Base-by-base conservation (phyloP, 2,329 filamentous ascomycete genomes). In the Colletotrichum truncatum region DNA sequence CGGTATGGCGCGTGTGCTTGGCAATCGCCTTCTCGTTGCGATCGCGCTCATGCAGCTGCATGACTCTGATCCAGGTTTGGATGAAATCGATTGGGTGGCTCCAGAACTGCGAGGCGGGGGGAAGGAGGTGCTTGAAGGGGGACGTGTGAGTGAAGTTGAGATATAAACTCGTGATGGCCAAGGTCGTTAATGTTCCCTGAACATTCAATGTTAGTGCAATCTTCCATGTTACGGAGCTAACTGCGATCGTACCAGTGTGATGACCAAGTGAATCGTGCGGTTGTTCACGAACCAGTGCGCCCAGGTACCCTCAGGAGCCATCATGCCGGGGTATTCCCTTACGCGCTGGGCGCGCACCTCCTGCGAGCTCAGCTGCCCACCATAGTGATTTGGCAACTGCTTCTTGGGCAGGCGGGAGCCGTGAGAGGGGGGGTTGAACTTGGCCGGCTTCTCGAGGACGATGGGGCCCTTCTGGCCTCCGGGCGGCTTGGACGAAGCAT, bases 341-440 rank as follows among this genome's bases (percentile, higher is more conserved):
- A 80, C 86, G 70, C 83, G 85, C 82, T 93, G 93, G 66, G 85
- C 85, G 67, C 86, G 81, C 53, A 84, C 80, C 77, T 97, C 91
- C 54, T 89, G 85, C 18, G 85, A 81, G 14, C 87, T 89, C 66
- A 94, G 80, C 21, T 87, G 80, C 16, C 93, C 92, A 36, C 93
- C 94, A 75, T 97, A 97, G 77, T 91, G 88, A 71, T 85, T 84
- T 28, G 90, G 89, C 6, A 82, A 76, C 78, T 75, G 76, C 69
- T 85, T 84, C 58, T 86, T 84, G 5, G 86, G 83, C 30, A 93
- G 85, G 6, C 91, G 85, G 21, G 91, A 83, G 11, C 92, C 91
- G 77, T 98, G 96, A 0, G 95, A 98, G 0, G 96, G 96, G 2
- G 96, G 95, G 49, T 93, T 93, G 84, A 97, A 98, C 76, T 91